Evolutionary conservation across 805 yeast species (phyloP).

Genomic region (Saturnispora halmiae): DNA sequence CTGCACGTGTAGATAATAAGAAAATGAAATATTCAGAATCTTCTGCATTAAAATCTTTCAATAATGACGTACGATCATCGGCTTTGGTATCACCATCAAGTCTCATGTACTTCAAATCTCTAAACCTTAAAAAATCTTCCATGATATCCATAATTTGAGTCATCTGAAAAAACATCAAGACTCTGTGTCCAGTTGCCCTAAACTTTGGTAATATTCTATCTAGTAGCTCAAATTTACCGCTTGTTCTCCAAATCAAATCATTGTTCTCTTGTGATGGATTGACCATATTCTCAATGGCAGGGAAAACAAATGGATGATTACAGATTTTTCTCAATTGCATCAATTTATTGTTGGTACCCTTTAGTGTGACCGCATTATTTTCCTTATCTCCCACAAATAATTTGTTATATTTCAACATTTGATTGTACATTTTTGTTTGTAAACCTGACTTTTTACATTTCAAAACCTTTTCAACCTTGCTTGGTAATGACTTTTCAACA

Average conservation of each 20-base stretch:
- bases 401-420: constrained; percentile 64
- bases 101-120: constrained; percentile 61
- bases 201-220: constrained; percentile 71
- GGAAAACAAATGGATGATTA: constrained; percentile 82
- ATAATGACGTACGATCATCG: constrained; percentile 70
- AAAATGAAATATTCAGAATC: constrained; percentile 71
- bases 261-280: constrained; percentile 56
- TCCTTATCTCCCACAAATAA: constrained; percentile 55
- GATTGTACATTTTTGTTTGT: constrained; percentile 63
- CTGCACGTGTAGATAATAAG: constrained; percentile 76
- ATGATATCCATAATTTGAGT: constrained; percentile 84
- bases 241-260: constrained; percentile 62
- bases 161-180: constrained; percentile 79
- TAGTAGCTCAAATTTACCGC: constrained; percentile 74
- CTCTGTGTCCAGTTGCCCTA: constrained; percentile 66
- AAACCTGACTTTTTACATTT: constrained; percentile 71
- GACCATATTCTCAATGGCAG: constrained; percentile 65
- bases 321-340: constrained; percentile 83
- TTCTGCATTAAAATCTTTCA: constrained; percentile 67
- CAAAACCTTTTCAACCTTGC: constrained; percentile 72
- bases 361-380: constrained; percentile 51
- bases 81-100: constrained; percentile 80
- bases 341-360: constrained; percentile 71
- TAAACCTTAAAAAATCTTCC: constrained; percentile 70
- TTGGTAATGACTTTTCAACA: constrained; percentile 80